Evolutionary conservation across 2,329 filamentous ascomycete species (phyloP), one percentile per base, ranked within the genome.

Genomic region (Arthrobotrys musiformis): DNA sequence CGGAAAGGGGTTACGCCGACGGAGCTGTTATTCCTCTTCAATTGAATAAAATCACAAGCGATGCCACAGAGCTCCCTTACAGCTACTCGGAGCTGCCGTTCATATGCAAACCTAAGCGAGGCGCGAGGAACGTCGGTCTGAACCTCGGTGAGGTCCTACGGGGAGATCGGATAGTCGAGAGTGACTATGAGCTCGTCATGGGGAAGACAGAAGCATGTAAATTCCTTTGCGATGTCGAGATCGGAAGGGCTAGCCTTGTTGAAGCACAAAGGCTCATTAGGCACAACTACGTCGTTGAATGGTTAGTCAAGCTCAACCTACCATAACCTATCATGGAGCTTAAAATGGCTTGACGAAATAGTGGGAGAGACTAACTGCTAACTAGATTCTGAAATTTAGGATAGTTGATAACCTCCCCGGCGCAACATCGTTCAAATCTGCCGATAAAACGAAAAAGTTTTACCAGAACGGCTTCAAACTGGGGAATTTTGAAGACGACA

Each of bases 391-490:
- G 7, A 42, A 26, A 22, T 13, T n/a, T 37, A 81, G 80, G 80
- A 96, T 97, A 80, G 91, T 95, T 79, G 93, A 97, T 83, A 97
- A 97, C 81, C 86, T 97, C 8, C 93, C 93, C 0, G 93, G 93
- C 5, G 93, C 93, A 37, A 96, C 93, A 7, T 94, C 91, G 83
- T 96, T 96, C 82, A 91, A 95, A 28, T 94, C 92, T 0, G 91
- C 92, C 37, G 93, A 96, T 83, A 93, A 93, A 85, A 90, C 88
- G 54, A 88, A 89, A 81, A 96, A 94, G 83, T 96, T 97, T 85
- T 97, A 97, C 82, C 92, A 93, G 11, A 90, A 93, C 1, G 93
- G 93, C 1, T 97, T 97, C 86, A 96, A 95, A 84, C 86, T 97
- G 70, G 93, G 93, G 5, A 93, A 92, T 80, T 89, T 89, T 79